Evolutionary conservation across 352 stramenopile species (phyloP), one percentile per base, ranked within the genome.

Genomic region (Pythium periplocum): DNA sequence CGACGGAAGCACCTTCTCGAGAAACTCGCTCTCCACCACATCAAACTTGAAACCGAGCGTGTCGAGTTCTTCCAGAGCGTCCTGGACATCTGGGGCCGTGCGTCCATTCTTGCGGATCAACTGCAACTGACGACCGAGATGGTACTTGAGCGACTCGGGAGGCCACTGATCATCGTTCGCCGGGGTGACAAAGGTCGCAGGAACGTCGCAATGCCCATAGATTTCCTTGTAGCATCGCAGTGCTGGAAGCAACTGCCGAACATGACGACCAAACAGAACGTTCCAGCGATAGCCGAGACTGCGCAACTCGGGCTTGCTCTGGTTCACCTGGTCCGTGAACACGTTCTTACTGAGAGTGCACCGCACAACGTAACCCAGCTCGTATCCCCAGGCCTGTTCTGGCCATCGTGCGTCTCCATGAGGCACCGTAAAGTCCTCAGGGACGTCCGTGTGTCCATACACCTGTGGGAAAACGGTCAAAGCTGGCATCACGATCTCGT

Each of bases 81-180:
- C 75, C 2, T 41, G 37, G 10, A 86, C 71, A 9, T 84, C 75
- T 0, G 60, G n/a, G 34, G 61, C 64, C 12, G 56, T 42, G 3
- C 74, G 70, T 30, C 78, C 78, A n/a, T 53, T 55, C n/a, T 76
- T 78, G 31, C 79, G 65, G 31, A 90, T 47, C 34, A 72, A 61
- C 51, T 75, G 64, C 2, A 97, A 73, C 36, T 95, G 74, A 45
- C 89, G 91, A 10, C 94, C 94, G 9, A 98, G 64, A 3, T 84
- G 65, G 51, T 97, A 86, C 0, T 89, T 86, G 59, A 83, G 83
- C 4, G 80, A 62, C 12, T 78, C 62, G 46, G 86, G 70, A 26
- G 87, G 84, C 86, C 86, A 97, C 6, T 74, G 68, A 6, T 64
- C 47, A 31, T 81, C 71, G 40, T 64, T 49, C 1, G 36, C 6